Evolutionary conservation across 305 asterid genomes (phyloP).

Genomic region (Solanum hybrid): DNA sequence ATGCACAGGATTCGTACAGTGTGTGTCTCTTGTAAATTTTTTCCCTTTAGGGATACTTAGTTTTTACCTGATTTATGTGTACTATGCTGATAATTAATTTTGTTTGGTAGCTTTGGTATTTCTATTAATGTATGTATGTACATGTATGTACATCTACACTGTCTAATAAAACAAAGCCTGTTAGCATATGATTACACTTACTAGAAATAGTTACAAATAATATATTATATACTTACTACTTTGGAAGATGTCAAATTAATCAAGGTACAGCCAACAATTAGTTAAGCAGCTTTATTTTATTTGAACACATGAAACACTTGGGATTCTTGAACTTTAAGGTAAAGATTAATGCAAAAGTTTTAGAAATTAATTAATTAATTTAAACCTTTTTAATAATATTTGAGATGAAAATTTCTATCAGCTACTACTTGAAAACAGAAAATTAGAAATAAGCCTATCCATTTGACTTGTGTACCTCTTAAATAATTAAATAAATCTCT

Average conservation of each 20-base stretch:
- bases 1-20: neutral
- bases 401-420: conserved; percentile 1
- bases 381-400: neutral
- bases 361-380: neutral
- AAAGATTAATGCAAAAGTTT: neutral
- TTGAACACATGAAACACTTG: conserved; percentile 4
- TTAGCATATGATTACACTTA: neutral
- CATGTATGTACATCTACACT: neutral
- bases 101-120: neutral
- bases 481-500: neutral
- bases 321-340: conserved; percentile 9
- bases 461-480: conserved; percentile 19
- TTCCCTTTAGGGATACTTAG: neutral
- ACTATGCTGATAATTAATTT: neutral
- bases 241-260: neutral
- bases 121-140: neutral
- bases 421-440: neutral
- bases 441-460: conserved; percentile 5
- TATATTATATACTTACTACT: neutral
- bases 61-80: neutral
- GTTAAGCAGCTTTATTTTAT: conserved; percentile 3
- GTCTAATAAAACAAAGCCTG: neutral
- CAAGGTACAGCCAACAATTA: conserved; percentile 11
- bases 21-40: neutral
- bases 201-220: neutral